Conservation (phyloP, 192 early-diverging fungal genomes). For the Coemansia javaensis region DNA sequence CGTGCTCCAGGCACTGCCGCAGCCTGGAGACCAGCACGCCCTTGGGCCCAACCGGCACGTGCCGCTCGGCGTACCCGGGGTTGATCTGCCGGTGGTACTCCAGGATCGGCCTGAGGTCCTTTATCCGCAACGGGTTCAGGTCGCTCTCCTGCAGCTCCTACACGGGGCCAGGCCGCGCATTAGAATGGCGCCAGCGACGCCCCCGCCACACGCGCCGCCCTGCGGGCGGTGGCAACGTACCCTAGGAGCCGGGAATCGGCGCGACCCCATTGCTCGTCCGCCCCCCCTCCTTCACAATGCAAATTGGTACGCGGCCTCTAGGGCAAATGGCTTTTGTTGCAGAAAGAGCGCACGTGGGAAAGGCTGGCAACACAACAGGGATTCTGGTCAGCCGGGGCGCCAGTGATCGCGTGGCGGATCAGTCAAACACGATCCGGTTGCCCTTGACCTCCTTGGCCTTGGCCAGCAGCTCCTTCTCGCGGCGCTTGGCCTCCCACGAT, state of each 20-base stretch:
- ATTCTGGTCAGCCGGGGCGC: too few species aligned
- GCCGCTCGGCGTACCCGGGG: not conserved
- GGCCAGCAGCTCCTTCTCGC: conserved; percentile 35
- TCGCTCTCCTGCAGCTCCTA: not conserved
- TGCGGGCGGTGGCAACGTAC: too few species aligned
- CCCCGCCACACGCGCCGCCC: too few species aligned
- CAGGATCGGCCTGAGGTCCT: conserved; percentile 13
- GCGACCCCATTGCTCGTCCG: too few species aligned
- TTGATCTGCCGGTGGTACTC: not conserved
- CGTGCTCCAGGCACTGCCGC: not conserved
- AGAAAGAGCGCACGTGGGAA: too few species aligned
- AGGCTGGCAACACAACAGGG: too few species aligned
- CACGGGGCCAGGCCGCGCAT: not conserved
- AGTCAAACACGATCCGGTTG: conserved; percentile 50
- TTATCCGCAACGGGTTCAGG: conserved; percentile 16
- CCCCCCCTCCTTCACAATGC: too few species aligned
- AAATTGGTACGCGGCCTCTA: too few species aligned
- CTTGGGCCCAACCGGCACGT: not conserved
- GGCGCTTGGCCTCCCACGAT: conserved; percentile 48
- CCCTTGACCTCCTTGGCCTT: conserved; percentile 51
- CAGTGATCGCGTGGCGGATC: too few species aligned
- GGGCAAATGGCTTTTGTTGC: too few species aligned
- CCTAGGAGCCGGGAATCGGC: too few species aligned
- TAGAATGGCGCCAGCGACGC: too few species aligned
- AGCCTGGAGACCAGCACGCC: not conserved